These are phyloP conservation scores for Blepharisma stoltei DNA, from an alignment of 73 alveolate species.

Conservation along the genomic window DNA sequence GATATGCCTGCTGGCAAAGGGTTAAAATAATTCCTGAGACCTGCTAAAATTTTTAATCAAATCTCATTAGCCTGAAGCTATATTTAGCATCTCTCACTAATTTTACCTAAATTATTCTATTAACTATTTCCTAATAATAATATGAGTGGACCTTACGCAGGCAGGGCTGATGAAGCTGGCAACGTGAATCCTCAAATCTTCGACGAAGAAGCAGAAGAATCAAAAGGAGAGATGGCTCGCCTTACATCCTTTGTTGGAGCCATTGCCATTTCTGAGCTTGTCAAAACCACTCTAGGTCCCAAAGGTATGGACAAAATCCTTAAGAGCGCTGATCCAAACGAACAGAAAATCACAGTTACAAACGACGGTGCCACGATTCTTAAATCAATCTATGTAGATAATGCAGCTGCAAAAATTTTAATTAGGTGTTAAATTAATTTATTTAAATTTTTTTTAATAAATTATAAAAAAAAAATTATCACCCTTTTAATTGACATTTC, in stretches of 20 bases:
- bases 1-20: too few relatives aligned
- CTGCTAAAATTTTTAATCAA: too few relatives aligned
- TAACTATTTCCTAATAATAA: background rate
- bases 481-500: conserved; percentile 91
- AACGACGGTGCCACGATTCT: conserved; percentile 96
- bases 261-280: conserved; percentile 94
- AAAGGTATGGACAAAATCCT: conserved; percentile 96
- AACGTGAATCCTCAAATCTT: conserved; percentile 78
- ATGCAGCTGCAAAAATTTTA: conserved; percentile 96
- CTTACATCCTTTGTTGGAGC: conserved; percentile 89
- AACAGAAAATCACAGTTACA: conserved; percentile 81
- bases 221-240: conserved; percentile 84
- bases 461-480: too few relatives aligned
- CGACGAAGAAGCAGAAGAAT: conserved; percentile 73
- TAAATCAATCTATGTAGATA: conserved; percentile 85
- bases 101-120: too few relatives aligned
- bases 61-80: too few relatives aligned
- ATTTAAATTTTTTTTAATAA: too few relatives aligned
- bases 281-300: conserved; percentile 94
- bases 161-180: conserved; percentile 8
- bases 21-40: too few relatives aligned
- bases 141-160: conserved; percentile 20
- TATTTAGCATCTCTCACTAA: too few relatives aligned
- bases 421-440: too few relatives aligned
- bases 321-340: conserved; percentile 59